Base-by-base conservation (phyloP, 495 filamentous ascomycete species). In the Neurospora sublineolata region DNA sequence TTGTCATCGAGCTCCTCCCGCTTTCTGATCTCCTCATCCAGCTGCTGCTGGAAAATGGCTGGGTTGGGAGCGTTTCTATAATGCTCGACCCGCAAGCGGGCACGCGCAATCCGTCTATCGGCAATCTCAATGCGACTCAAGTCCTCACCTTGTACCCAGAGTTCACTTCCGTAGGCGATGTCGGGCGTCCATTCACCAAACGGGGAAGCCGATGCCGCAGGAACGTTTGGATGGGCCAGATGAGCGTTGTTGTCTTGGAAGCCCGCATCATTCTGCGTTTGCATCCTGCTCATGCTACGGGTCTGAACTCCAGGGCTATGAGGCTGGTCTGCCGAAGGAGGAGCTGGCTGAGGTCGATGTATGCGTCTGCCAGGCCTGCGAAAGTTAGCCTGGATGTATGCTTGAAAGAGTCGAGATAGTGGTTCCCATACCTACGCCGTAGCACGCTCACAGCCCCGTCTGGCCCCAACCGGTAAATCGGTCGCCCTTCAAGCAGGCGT, bases 111-210 rank as follows among this genome's bases (percentile, higher is more conserved):
- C 71, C 80, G 78, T 20, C 83, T 75, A 52, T 83, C 76, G 27
- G 82, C 83, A 18, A 76, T 68, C 71, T 84, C 76, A 30, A 84
- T 82, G 23, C 73, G 73, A 38, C 77, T 83, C 36, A 81, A 71
- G 38, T 83, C 81, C 60, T 83, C 81, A 8, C 81, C 80, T 2
- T 72, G 64, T 18, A 77, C 37, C 68, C 70, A 76, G 38, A 80
- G 77, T 6, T 74, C 70, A 30, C 72, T 70, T 1, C 77, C 77
- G 4, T 79, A 58, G 5, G 60, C 69, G 23, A 77, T 72, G 27
- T 73, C 75, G 0, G 79, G 79, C 33, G 67, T 58, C 79, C 79
- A 79, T 68, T 37, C 46, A 11, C 68, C 58, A 40, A 37, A 67
- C 37, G 33, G 14, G 1, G n/a, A 40, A 16, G 12, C 23, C 38